These are phyloP conservation scores for Candida sp. DNA, from an alignment of 1,139 yeast genomes.

Conservation along the genomic window DNA sequence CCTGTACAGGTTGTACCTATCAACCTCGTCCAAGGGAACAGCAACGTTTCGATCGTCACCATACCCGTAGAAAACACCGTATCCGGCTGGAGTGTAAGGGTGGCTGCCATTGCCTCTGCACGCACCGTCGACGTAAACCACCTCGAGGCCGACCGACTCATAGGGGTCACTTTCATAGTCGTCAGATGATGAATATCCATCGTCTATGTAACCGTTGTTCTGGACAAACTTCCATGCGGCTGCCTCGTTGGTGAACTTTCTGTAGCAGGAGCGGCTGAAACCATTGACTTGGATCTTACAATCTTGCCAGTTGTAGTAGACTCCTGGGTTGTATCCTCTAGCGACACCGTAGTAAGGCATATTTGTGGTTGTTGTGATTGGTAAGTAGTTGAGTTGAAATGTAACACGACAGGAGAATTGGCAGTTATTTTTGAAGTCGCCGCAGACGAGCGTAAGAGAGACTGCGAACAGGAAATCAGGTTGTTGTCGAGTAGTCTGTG, in stretches of 20 bases:
- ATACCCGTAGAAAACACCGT: constrained; percentile 72
- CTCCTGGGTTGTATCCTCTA: constrained; percentile 56
- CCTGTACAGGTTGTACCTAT: constrained; percentile 8
- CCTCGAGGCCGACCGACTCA: too few relatives aligned
- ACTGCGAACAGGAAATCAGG: too few relatives aligned
- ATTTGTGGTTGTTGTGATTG: too few relatives aligned
- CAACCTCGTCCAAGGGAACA: constrained; percentile 44
- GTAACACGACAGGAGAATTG: too few relatives aligned
- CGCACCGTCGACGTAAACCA: constrained; percentile 77
- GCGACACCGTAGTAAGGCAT: constrained; percentile 61
- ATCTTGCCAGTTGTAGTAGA: constrained; percentile 54
- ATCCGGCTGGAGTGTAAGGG: constrained; percentile 56
- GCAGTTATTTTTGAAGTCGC: too few relatives aligned
- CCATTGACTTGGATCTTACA: constrained; percentile 53
- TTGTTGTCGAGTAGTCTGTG: too few relatives aligned
- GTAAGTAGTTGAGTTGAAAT: too few relatives aligned
- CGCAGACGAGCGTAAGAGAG: too few relatives aligned
- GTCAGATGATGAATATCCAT: background rate
- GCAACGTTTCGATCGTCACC: constrained; percentile 57
- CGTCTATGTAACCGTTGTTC: background rate
- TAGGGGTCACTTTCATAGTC: background rate
- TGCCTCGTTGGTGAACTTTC: constrained; percentile 47
- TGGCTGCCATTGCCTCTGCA: constrained; percentile 54
- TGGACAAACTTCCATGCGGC: constrained; percentile 41
- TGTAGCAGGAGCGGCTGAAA: constrained; percentile 54